These are phyloP conservation scores for Camellia sinensis DNA, from an alignment of 148 eudicot genomes.

Conservation along the genomic window DNA sequence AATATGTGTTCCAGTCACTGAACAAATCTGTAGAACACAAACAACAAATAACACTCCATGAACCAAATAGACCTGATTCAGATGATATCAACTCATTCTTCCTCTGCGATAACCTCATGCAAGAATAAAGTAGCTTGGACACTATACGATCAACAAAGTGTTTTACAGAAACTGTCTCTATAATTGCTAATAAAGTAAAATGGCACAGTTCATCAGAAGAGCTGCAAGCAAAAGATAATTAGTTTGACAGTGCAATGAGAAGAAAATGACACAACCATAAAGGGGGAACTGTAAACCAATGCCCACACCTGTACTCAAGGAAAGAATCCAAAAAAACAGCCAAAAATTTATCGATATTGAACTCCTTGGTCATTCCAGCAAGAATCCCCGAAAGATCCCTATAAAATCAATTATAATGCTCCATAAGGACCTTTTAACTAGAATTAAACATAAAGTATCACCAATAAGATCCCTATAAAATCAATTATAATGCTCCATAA, in stretches of 20 bases:
- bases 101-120: conserved; percentile 44
- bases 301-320: conserved; percentile 50
- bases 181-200: conserved; percentile 40
- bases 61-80: conserved; percentile 41
- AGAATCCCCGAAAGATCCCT: conserved; percentile 66
- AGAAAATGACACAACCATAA: background rate
- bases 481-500: background rate
- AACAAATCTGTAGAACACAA: background rate
- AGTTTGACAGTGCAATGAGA: background rate
- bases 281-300: conserved; percentile 2
- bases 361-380: conserved; percentile 54
- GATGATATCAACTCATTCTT: conserved; percentile 32
- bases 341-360: conserved; percentile 75
- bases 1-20: background rate
- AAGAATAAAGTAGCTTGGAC: conserved; percentile 51
- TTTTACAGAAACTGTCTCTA: conserved; percentile 54
- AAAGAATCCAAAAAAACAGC: conserved; percentile 62
- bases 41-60: conserved; percentile 4
- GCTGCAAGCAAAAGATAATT: conserved; percentile 38
- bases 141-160: conserved; percentile 40
- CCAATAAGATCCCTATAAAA: conserved; percentile 50
- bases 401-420: conserved; percentile 9
- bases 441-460: background rate
- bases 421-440: background rate
- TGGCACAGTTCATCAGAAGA: conserved; percentile 48